phyloP scores from a whole-genome alignment of 106 monocot genomes.

The Iris macrosiphon region DNA sequence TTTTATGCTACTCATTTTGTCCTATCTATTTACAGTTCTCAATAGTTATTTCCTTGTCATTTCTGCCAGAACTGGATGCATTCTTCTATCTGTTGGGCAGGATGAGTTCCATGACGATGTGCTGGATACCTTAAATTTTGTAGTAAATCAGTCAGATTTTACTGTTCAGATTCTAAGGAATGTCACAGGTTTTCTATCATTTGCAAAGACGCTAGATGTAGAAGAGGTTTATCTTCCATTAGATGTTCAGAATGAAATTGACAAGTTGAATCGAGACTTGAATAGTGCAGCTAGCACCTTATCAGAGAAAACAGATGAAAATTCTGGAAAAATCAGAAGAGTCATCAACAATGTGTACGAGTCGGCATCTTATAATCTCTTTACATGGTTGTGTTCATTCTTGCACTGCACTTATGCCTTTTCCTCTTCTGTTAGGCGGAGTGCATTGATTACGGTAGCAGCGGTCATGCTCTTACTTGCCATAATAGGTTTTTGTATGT shows the following conservation, averaged over 20 bases:
- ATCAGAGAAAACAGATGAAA: slow-evolving; percentile 64
- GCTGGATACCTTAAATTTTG: slow-evolving; percentile 57
- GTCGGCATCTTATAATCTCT: slow-evolving; percentile 1
- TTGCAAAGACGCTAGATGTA: slow-evolving; percentile 66
- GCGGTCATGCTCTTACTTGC: slow-evolving; percentile 64
- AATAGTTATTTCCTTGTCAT: too few relatives aligned
- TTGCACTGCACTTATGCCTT: neutral
- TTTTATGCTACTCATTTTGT: too few relatives aligned
- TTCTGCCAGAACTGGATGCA: slow-evolving; percentile 58
- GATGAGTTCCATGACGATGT: slow-evolving; percentile 67
- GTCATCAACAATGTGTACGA: slow-evolving; percentile 52
- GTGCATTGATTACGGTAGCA: slow-evolving; percentile 49
- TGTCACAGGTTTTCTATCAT: slow-evolving; percentile 68
- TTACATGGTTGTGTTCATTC: too few relatives aligned
- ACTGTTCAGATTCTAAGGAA: slow-evolving; percentile 71
- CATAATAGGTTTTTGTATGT: slow-evolving; percentile 72
- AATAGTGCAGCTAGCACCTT: slow-evolving; percentile 39
- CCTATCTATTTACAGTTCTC: too few relatives aligned
- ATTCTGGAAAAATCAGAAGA: slow-evolving; percentile 43
- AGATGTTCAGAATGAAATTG: slow-evolving; percentile 61
- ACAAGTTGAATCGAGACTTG: slow-evolving; percentile 56
- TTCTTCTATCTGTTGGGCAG: slow-evolving; percentile 73
- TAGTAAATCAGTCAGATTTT: slow-evolving; percentile 83
- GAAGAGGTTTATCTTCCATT: slow-evolving; percentile 58
- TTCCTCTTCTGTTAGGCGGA: slow-evolving; percentile 32